Evolutionary conservation across 371 early-diverging fungal species (phyloP).

Genomic region (Circinella minor): DNA sequence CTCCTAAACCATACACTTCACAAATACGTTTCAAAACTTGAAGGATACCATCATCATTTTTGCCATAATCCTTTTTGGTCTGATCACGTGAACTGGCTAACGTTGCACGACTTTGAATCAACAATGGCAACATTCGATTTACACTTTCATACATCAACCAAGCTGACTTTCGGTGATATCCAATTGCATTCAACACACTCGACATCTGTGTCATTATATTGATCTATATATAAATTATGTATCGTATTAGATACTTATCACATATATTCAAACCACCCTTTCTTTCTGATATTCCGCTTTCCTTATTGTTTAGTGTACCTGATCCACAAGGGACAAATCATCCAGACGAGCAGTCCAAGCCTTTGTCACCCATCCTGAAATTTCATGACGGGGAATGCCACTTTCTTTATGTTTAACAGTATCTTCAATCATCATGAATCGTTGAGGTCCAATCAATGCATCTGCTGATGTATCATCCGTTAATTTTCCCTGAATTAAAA

Average conservation of each 20-base stretch:
- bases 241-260: background rate
- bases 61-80: slow-evolving; percentile 24
- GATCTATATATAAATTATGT: slow-evolving; percentile 40
- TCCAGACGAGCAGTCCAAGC: slow-evolving; percentile 55
- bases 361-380: slow-evolving; percentile 65
- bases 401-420: slow-evolving; percentile 24
- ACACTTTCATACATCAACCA: slow-evolving; percentile 72
- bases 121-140: slow-evolving; percentile 59
- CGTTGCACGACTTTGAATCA: slow-evolving; percentile 53
- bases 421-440: slow-evolving; percentile 17
- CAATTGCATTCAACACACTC: slow-evolving; percentile 62
- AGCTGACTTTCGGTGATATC: slow-evolving; percentile 75
- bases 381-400: slow-evolving; percentile 53
- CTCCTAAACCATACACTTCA: slow-evolving; percentile 73
- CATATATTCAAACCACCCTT: no score
- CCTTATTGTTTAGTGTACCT: slow-evolving; percentile 32
- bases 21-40: slow-evolving; percentile 70
- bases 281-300: no score
- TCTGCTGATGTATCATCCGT: background rate
- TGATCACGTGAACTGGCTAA: slow-evolving; percentile 28
- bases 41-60: slow-evolving; percentile 63
- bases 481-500: slow-evolving; percentile 33
- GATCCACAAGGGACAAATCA: slow-evolving; percentile 62
- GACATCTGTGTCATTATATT: slow-evolving; percentile 65
- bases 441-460: background rate